phyloP scores from a whole-genome alignment of 805 yeast genomes.

The Schwanniomyces polymorphus region DNA sequence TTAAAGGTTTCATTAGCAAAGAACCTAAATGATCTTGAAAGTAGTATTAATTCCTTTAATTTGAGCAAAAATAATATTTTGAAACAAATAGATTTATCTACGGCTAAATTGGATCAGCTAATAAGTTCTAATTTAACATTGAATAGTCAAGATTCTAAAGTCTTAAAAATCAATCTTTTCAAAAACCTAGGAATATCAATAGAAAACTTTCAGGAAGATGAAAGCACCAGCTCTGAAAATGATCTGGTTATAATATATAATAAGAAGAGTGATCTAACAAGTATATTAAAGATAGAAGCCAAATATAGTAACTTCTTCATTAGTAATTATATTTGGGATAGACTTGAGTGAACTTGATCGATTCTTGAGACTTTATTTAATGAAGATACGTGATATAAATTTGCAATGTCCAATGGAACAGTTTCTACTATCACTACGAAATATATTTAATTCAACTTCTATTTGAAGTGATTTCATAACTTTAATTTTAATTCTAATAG shows the following conservation, averaged over 20 bases:
- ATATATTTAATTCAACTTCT: neutral
- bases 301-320: constrained; percentile 67
- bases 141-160: constrained; percentile 42
- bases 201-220: constrained; percentile 24
- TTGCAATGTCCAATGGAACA: too few species aligned
- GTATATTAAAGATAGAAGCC: constrained; percentile 50
- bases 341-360: constrained; percentile 14
- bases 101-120: constrained; percentile 26
- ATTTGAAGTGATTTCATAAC: neutral
- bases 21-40: constrained; percentile 49
- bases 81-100: constrained; percentile 36
- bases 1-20: constrained; percentile 53
- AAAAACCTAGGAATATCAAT: constrained; percentile 59
- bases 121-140: constrained; percentile 25
- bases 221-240: constrained; percentile 11
- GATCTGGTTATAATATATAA: constrained; percentile 51
- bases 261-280: constrained; percentile 44
- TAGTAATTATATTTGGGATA: constrained; percentile 79
- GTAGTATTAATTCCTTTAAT: constrained; percentile 35
- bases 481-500: too few species aligned
- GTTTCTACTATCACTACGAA: neutral
- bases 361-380: too few species aligned
- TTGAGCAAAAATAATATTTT: constrained; percentile 35
- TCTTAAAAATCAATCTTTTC: constrained; percentile 58
- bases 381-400: too few species aligned